Evolutionary conservation across 2,329 filamentous ascomycete genomes (phyloP).

Genomic region (Graphilbum ipis-grandicollis): DNA sequence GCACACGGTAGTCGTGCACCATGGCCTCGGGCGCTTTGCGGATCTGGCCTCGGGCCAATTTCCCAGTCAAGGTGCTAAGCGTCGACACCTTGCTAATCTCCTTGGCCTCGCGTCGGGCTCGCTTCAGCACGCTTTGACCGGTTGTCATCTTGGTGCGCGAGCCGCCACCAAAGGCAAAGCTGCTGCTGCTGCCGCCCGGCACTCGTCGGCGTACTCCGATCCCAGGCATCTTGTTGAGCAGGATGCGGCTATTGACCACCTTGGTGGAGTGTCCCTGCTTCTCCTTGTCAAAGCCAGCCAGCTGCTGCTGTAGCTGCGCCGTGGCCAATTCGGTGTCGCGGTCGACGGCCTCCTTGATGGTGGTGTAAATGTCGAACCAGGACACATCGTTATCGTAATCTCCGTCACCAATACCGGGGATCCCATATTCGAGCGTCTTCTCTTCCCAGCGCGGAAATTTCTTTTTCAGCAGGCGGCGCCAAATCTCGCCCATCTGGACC

Average conservation of each 20-base stretch:
- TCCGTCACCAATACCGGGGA: too few species aligned
- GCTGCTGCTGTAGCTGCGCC: constrained; percentile 35
- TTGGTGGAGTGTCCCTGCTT: constrained; percentile 39
- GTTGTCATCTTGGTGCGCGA: constrained; percentile 33
- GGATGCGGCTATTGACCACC: constrained; percentile 30
- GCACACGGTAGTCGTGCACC: constrained; percentile 31
- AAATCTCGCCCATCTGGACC: constrained; percentile 53
- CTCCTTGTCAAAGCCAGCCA: constrained; percentile 38
- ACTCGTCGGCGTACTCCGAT: constrained; percentile 6
- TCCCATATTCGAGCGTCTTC: constrained; percentile 45
- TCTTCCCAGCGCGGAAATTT: constrained; percentile 53
- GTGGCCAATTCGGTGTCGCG: constrained; percentile 39
- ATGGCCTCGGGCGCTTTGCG: constrained; percentile 32
- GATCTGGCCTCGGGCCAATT: constrained; percentile 21
- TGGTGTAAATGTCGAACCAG: constrained; percentile 61
- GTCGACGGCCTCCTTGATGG: constrained; percentile 40
- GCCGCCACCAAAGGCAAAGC: constrained; percentile 26
- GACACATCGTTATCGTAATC: constrained; percentile 43
- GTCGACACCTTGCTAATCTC: constrained; percentile 32
- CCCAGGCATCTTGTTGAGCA: constrained; percentile 16
- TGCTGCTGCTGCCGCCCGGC: constrained; percentile 8
- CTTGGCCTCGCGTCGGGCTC: constrained; percentile 36
- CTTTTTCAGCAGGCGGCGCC: constrained; percentile 61
- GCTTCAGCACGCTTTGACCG: constrained; percentile 36
- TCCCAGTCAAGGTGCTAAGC: constrained; percentile 22